These are phyloP conservation scores for Chlorella sp. DNA, from an alignment of 139 green algal genomes.

Conservation along the genomic window DNA sequence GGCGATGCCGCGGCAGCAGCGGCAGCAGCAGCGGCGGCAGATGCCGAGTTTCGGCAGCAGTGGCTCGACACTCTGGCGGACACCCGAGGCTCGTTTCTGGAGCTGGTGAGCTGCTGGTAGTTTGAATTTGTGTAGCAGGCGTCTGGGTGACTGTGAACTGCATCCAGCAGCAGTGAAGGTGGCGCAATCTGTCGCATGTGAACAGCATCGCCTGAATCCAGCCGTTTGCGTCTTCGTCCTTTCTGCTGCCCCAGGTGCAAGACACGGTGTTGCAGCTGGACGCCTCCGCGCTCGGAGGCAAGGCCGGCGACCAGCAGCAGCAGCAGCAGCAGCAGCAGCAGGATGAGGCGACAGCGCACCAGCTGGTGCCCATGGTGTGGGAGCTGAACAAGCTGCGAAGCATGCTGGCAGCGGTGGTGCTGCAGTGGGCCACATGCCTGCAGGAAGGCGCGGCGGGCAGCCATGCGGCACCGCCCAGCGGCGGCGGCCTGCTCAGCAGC, in stretches of 20 bases:
- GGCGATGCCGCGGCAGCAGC: neutral
- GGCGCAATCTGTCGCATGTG: neutral
- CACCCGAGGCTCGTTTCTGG: constrained; percentile 1
- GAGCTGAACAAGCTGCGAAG: constrained; percentile 74
- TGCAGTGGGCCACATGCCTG: constrained; percentile 72
- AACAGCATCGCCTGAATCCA: too few relatives aligned
- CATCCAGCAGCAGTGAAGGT: too few relatives aligned
- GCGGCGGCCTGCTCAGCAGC: neutral
- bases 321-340: constrained; percentile 28
- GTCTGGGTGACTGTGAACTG: too few relatives aligned
- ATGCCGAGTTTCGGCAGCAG: constrained; percentile 5
- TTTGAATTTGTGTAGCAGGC: too few relatives aligned
- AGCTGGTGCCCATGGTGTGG: constrained; percentile 24
- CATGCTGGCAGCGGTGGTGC: constrained; percentile 60
- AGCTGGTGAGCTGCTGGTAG: neutral
- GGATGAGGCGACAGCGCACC: neutral
- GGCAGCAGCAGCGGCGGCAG: neutral
- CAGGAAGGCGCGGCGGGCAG: constrained; percentile 46
- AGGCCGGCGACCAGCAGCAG: neutral
- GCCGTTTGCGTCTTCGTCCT: neutral
- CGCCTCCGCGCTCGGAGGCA: neutral
- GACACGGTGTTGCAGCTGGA: constrained; percentile 12
- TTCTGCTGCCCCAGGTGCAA: constrained; percentile 1
- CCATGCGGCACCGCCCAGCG: constrained; percentile 13
- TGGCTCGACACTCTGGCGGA: constrained; percentile 20